Base-by-base conservation (phyloP, 139 green algal genomes). In the Gonium pectorale region DNA sequence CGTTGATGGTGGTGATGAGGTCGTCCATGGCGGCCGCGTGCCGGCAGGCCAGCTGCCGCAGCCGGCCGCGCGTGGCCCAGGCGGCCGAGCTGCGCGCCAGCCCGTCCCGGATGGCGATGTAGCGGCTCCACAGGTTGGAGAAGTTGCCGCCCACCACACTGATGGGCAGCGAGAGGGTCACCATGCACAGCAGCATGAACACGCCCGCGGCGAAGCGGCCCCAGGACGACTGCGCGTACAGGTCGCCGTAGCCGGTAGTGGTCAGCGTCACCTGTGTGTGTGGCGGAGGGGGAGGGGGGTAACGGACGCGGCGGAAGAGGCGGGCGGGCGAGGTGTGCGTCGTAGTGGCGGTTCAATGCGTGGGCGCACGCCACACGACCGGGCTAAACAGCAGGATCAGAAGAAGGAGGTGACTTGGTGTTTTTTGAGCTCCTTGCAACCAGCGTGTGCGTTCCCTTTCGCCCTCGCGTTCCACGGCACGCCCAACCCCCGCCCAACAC, bases 121-220 rank as follows among this genome's bases (percentile, higher is more conserved):
- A 91, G 5, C 80, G 62, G 7, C 56, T 41, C 88, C 88, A 91
- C 83, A 83, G 43, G 73, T 60, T 56, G 31, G 63, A 85, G 83
- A 91, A 91, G 79, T 86, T 91, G 64, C 77, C 89, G 35, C 88
- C 88, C 35, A 91, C 82, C 5, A 91, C 87, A 0, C 51, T 62
- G 59, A 91, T 87, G 49, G 88, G 88, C 71, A 91, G 62, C 35
- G 84, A 84, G 15, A 91, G 44, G 15, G 78, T 86, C 33, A 91
- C 54, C 67, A 91, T 67, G 56, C 69, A 80, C 56, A 83, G 56
- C n/a, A 89, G 52, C 88, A 91, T 91, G n/a, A 73, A 69, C 15
- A 83, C n/a, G 26, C 79, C 80, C 3, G 80, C 75, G 31, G 88
- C 29, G 26, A 81, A 54, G 41, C 83, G 79, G 27, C 88, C 88